Conservation (phyloP, 179 eudicot genomes). For the Beta lomatogona region DNA sequence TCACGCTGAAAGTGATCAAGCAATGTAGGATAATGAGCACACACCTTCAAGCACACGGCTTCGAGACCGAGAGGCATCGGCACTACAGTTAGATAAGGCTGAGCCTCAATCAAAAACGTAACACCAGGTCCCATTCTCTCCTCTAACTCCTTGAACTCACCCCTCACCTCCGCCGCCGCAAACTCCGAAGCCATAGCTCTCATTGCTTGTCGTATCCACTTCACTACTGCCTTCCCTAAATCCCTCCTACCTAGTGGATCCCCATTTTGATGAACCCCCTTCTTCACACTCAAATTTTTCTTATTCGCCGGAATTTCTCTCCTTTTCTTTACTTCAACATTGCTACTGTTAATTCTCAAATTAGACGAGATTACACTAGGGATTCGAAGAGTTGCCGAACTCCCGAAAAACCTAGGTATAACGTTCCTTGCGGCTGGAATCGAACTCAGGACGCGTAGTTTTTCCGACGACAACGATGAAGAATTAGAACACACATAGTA, state of each 20-base stretch:
- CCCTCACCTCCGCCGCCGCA: constrained; percentile 59
- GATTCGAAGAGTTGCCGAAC: constrained; percentile 1
- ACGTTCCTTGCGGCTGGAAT: neutral
- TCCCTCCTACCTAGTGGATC: constrained; percentile 77
- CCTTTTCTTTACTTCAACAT: neutral
- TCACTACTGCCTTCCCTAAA: constrained; percentile 69
- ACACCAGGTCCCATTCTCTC: constrained; percentile 75
- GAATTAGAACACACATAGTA: constrained; percentile 24
- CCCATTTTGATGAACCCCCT: constrained; percentile 48
- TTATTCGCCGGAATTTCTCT: constrained; percentile 3
- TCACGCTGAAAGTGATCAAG: constrained; percentile 86
- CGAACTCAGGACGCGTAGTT: neutral
- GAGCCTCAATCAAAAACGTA: constrained; percentile 76
- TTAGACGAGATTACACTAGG: constrained; percentile 2
- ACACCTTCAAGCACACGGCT: constrained; percentile 72
- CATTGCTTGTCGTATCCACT: constrained; percentile 75
- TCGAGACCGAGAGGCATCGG: constrained; percentile 87
- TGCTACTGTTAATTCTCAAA: neutral
- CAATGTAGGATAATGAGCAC: constrained; percentile 85
- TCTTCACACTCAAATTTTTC: neutral
- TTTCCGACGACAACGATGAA: constrained; percentile 21
- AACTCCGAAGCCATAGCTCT: constrained; percentile 78
- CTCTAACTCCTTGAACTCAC: constrained; percentile 62
- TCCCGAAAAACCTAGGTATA: neutral
- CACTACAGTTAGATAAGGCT: constrained; percentile 70